Evolutionary conservation across 768 basidiomycete genomes (phyloP).

Genomic region (Termitomyces sp.): DNA sequence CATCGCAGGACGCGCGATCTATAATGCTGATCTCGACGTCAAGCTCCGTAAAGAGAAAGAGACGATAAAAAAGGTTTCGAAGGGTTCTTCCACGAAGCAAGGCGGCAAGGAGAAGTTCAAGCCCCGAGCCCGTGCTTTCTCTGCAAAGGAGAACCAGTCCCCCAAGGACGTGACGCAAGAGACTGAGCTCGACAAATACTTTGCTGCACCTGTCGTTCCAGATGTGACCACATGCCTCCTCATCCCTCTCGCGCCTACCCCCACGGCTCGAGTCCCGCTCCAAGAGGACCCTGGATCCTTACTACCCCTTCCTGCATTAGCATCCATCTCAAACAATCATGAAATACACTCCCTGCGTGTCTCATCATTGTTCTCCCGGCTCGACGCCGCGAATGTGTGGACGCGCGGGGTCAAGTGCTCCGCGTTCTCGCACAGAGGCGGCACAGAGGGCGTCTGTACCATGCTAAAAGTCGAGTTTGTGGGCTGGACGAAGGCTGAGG

Average conservation of each 20-base stretch:
- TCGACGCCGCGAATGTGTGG: conserved; percentile 71
- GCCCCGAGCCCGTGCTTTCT: conserved; percentile 15
- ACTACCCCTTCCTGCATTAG: conserved; percentile 50
- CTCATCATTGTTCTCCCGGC: conserved; percentile 58
- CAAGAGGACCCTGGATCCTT: conserved; percentile 26
- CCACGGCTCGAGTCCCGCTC: conserved; percentile 61
- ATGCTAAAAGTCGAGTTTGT: conserved; percentile 63
- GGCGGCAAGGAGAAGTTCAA: conserved; percentile 29
- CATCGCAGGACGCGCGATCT: conserved; percentile 65
- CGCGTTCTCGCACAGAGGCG: conserved; percentile 45
- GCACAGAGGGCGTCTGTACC: conserved; percentile 50
- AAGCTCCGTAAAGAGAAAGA: conserved; percentile 41
- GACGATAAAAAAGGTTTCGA: conserved; percentile 19
- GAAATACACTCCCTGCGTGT: conserved; percentile 58
- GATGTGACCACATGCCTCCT: conserved; percentile 60
- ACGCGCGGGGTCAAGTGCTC: conserved; percentile 52
- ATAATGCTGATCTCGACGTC: conserved; percentile 67
- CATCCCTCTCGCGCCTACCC: conserved; percentile 73
- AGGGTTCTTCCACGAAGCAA: conserved; percentile 17
- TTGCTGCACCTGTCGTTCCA: conserved; percentile 31
- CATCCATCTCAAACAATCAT: conserved; percentile 45
- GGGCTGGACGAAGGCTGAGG: conserved; percentile 67
- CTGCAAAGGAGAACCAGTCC: conserved; percentile 11
- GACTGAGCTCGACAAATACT: conserved; percentile 55
- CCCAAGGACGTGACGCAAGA: conserved; percentile 5